Evolutionary conservation across 108 stramenopile species (phyloP).

Genomic region (Thalassiosira profunda): DNA sequence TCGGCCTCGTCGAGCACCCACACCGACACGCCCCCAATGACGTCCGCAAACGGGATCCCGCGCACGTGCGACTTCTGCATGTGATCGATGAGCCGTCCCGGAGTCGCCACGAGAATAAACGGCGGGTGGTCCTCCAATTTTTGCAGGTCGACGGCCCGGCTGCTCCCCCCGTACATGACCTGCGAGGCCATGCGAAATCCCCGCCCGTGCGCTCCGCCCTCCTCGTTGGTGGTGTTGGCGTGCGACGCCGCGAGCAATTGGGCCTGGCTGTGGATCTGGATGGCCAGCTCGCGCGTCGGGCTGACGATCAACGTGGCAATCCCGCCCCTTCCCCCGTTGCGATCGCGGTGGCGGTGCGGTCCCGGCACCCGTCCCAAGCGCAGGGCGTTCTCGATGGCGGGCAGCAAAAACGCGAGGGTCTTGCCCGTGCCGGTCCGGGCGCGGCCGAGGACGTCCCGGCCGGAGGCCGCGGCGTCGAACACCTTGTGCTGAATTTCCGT

Average conservation of each 20-base stretch:
- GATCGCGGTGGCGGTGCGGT: conserved; percentile 72
- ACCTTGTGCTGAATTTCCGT: conserved; percentile 93
- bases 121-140: conserved; percentile 27
- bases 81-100: conserved; percentile 87
- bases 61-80: conserved; percentile 61
- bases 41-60: conserved; percentile 27
- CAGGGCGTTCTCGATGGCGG: conserved; percentile 66
- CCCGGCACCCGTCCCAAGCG: conserved; percentile 73
- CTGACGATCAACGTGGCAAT: conserved; percentile 53
- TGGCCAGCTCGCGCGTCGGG: conserved; percentile 48
- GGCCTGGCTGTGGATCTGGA: conserved; percentile 49
- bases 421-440: conserved; percentile 93
- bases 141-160: conserved; percentile 58
- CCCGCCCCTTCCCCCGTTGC: conserved; percentile 13
- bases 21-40: conserved; percentile 27
- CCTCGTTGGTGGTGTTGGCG: conserved; percentile 71
- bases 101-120: conserved; percentile 86
- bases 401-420: conserved; percentile 86
- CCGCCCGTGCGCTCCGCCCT: conserved; percentile 12
- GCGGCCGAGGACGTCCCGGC: conserved; percentile 85
- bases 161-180: conserved; percentile 69
- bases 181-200: conserved; percentile 40
- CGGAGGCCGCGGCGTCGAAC: conserved; percentile 63
- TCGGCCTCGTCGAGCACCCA: conserved; percentile 93
- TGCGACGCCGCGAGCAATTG: conserved; percentile 59